Base-by-base conservation (phyloP, 202 grass and related monocot genomes). In the Saccharum hybrid region DNA sequence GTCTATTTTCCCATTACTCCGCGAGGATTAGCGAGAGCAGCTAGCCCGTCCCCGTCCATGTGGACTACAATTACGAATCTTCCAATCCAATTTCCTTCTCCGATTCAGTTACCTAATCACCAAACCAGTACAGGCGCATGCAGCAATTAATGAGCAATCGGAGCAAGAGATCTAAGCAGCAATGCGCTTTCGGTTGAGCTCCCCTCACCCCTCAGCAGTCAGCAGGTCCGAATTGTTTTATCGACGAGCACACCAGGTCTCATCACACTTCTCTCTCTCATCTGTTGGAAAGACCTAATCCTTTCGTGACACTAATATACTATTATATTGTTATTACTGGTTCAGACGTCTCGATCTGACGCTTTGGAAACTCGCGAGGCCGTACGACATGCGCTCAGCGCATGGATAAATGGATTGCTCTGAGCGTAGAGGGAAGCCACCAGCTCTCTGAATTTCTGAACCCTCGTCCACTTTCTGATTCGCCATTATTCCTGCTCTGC, bases 391-490 rank as follows among this genome's bases (percentile, higher is more conserved):
- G 37, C 49, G 9, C 21, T 36, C 36, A 54, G 40, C 2, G 19
- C 4, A 40, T 72, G 54, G 34, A 36, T 34, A 34, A 36, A 36
- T 36, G 4, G 54, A 59, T 59, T 59, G 54, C 19, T n/a, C 18
- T 59, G 16, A 40, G 1, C 3, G 3, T 45, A 28, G 21, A 40
- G 13, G 2, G 45, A 75, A 83, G 61, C 34, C 45, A 76, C 5
- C 21, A 28, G 61, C 45, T 75, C 62, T 39, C 18, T 77, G 56
- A 59, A 59, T 59, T 59, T 59, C 69, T 15, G 69, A 30, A 60
- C 21, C 57, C 57, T 23, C 21, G 57, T 60, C 21, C 57, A 30
- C 5, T 63, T 60, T 76, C 34, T 23, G 19, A 76, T 61, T 64
- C 16, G 16, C 56, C 6, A 45, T 28, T 26, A 22, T 59, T 37